Evolutionary conservation across 129 eudicot genomes (phyloP), one percentile per base, ranked within the genome.

Genomic region (Helianthus tuberosus): DNA sequence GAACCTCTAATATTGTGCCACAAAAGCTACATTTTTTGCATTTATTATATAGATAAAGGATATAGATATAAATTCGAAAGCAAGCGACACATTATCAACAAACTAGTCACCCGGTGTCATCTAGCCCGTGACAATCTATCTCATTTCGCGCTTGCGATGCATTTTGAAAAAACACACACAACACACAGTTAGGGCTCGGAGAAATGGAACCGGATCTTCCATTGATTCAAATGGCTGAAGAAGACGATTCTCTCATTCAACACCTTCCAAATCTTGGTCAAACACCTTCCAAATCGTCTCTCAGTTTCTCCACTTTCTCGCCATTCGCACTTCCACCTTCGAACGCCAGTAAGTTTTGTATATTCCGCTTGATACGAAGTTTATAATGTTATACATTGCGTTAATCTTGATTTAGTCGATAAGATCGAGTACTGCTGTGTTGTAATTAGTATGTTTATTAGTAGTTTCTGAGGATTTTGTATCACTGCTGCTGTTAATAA

Each of bases 131-230:
- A 39, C 46, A 9, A 39, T 39, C 46, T 38, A 20, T 20, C 23
- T 20, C 43, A 53, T 71, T 71, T 78, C 58, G 82, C 77, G 82
- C 77, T 63, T 52, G 49, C 77, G 17, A 23, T 38, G 44, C 36
- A 35, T 69, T 77, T 77, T 39, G 54, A 77, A 77, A 68, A 77
- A 5, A 36, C 62, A 57, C 29, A 48, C 41, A 82, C 1, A 48
- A 84, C 32, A 81, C 61, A 13, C 83, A 82, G 69, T 73, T 74
- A 49, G 86, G 80, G 75, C 77, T 69, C 53, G 54, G 47, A 65
- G 27, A 41, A 25, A 86, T 86, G 91, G 86, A 86, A 7, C 48
- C 83, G 15, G 88, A 84, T 77, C 76, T 78, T 38, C 80, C 83
- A 36, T 78, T 82, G 63, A 85, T 88, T 12, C 81, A 82, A 64